A percentile compares a stretch with the other conserved stretches of the same genome.
Evolutionary conservation across 768 basidiomycete species (phyloP).

Genomic region (Boletus speciosus): DNA sequence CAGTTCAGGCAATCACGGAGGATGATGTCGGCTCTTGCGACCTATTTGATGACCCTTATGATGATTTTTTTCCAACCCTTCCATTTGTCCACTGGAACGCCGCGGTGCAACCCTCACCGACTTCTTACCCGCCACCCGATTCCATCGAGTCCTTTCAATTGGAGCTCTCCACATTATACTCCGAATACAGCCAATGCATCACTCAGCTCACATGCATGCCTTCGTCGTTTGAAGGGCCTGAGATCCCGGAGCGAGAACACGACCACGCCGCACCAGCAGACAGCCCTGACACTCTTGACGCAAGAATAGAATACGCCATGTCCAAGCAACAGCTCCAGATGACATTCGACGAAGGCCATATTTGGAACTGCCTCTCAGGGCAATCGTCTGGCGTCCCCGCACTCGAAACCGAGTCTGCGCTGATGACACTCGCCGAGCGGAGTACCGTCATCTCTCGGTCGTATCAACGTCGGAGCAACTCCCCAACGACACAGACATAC

Average conservation of each 20-base stretch:
- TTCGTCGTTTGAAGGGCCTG: constrained; percentile 22
- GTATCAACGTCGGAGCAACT: constrained; percentile 57
- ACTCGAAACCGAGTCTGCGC: constrained; percentile 20
- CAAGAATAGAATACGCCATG: constrained; percentile 45
- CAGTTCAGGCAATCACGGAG: constrained; percentile 2
- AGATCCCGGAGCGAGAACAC: constrained; percentile 6
- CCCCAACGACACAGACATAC: constrained; percentile 66
- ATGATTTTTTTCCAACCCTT: constrained; percentile 13
- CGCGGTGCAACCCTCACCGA: constrained; percentile 15
- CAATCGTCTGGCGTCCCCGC: constrained; percentile 8
- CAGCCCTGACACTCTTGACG: constrained; percentile 31
- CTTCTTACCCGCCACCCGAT: constrained; percentile 3
- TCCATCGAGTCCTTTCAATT: constrained; percentile 33
- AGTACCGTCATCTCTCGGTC: constrained; percentile 61
- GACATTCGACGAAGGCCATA: constrained; percentile 52
- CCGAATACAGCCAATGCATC: constrained; percentile 46
- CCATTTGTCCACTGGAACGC: constrained; percentile 26
- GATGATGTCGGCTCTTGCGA: constrained; percentile 1
- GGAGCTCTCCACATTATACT: constrained; percentile 45
- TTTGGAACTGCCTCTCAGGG: constrained; percentile 50
- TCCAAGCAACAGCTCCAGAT: constrained; percentile 63
- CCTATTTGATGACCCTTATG: constrained; percentile 13
- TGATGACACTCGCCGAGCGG: constrained; percentile 41
- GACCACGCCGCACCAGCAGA: constrained; percentile 2
- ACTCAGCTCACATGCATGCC: constrained; percentile 43